Percentiles rank a stretch among this genome's conserved stretches.
phyloP scores from a whole-genome alignment of 2,329 filamentous ascomycete genomes.

The Colletotrichum salicis region DNA sequence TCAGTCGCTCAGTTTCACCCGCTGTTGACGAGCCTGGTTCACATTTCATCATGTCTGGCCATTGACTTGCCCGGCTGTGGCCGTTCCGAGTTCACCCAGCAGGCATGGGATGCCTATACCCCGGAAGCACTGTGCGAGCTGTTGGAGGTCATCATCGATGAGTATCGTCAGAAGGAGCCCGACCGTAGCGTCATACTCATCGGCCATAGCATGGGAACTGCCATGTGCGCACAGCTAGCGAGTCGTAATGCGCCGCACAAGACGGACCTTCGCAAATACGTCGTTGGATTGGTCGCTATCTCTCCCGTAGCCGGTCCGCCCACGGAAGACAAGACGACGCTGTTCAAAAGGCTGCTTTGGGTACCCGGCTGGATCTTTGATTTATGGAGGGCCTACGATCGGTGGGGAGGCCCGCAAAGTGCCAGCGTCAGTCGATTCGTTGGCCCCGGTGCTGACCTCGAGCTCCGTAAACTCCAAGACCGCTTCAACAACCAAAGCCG shows the following conservation, averaged over 20 bases:
- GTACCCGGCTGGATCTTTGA: conserved; percentile 80
- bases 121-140: conserved; percentile 80
- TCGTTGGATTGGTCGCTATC: conserved; percentile 82
- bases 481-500: conserved; percentile 85
- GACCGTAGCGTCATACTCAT: conserved; percentile 82
- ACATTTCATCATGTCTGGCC: conserved; percentile 84
- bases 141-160: conserved; percentile 78
- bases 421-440: conserved; percentile 83
- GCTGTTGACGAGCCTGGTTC: conserved; percentile 82
- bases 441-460: conserved; percentile 71
- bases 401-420: conserved; percentile 81
- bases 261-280: conserved; percentile 66
- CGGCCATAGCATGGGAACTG: conserved; percentile 91
- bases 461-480: conserved; percentile 74
- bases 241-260: conserved; percentile 57
- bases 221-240: conserved; percentile 78
- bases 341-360: conserved; percentile 68
- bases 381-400: conserved; percentile 80
- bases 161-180: conserved; percentile 72
- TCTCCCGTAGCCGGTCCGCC: conserved; percentile 79
- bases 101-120: conserved; percentile 81
- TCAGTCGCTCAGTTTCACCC: conserved; percentile 89
- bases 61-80: conserved; percentile 94
- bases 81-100: conserved; percentile 77
- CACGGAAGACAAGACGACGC: conserved; percentile 56